phyloP scores from a whole-genome alignment of 1,284 basidiomycete species.

The Erythrobasidium hasegawianum region DNA sequence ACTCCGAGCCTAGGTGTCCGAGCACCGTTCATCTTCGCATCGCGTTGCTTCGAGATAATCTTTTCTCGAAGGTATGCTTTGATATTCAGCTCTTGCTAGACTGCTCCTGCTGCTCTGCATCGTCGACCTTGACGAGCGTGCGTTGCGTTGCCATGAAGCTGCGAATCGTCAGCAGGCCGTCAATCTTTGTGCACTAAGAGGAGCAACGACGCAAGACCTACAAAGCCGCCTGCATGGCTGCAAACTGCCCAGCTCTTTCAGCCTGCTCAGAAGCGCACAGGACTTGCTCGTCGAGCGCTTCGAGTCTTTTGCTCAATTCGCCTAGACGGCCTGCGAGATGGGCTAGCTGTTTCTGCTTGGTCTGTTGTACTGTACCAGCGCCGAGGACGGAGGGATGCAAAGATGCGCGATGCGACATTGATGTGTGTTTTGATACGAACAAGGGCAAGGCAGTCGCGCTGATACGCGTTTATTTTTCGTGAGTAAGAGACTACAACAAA shows the following conservation, averaged over 20 bases:
- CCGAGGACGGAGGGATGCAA: conserved; percentile 1
- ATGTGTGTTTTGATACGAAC: no score
- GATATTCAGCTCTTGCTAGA: neutral
- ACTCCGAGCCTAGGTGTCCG: no score
- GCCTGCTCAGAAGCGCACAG: conserved; percentile 13
- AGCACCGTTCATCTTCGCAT: no score
- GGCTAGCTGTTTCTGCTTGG: conserved; percentile 28
- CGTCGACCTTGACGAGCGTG: neutral
- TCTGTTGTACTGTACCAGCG: neutral
- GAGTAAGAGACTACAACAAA: no score
- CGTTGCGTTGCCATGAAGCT: conserved; percentile 2
- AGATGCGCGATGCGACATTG: neutral
- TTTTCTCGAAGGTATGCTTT: no score
- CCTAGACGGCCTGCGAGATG: conserved; percentile 26
- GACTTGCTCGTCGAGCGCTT: conserved; percentile 23
- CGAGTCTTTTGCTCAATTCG: conserved; percentile 21
- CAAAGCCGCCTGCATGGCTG: conserved; percentile 26
- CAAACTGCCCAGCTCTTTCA: conserved; percentile 13
- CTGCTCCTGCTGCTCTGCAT: neutral
- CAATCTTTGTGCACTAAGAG: no score
- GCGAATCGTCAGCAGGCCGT: no score
- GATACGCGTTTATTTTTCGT: no score
- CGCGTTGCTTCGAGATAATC: no score
- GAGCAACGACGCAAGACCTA: no score
- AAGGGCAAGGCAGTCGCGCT: no score